These are phyloP conservation scores for Amanita subjunquillea DNA, from an alignment of 768 basidiomycete species.

Conservation along the genomic window DNA sequence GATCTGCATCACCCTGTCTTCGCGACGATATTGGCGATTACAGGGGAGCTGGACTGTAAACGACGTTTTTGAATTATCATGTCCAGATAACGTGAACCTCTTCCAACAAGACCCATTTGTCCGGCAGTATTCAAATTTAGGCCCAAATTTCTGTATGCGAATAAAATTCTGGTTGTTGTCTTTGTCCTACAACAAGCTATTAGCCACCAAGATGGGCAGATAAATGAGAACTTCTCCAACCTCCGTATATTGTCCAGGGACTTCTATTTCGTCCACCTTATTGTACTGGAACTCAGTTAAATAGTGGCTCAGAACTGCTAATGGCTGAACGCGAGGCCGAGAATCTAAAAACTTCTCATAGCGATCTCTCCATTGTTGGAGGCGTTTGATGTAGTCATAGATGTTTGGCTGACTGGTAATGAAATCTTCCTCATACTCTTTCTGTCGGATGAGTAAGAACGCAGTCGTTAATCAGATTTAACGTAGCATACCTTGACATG, in stretches of 20 bases:
- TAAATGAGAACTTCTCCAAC: slow-evolving; percentile 25
- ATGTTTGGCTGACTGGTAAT: slow-evolving; percentile 66
- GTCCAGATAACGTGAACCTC: slow-evolving; percentile 83
- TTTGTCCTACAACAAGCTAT: slow-evolving; percentile 56
- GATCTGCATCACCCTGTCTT: slow-evolving; percentile 86
- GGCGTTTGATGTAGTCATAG: slow-evolving; percentile 77
- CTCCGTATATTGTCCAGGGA: slow-evolving; percentile 98
- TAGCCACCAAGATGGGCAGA: not conserved
- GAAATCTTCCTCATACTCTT: slow-evolving; percentile 89
- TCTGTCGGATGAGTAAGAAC: slow-evolving; percentile 30
- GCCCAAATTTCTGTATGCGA: slow-evolving; percentile 82
- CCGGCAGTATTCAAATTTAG: slow-evolving; percentile 85
- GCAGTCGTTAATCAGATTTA: not conserved
- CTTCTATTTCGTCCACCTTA: slow-evolving; percentile 95
- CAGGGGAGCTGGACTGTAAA: slow-evolving; percentile 90
- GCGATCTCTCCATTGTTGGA: slow-evolving; percentile 90
- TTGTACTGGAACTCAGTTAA: slow-evolving; percentile 96
- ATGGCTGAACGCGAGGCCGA: slow-evolving; percentile 71
- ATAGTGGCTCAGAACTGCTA: slow-evolving; percentile 86
- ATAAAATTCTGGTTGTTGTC: slow-evolving; percentile 89
- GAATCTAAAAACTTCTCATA: slow-evolving; percentile 80
- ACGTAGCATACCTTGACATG: slow-evolving; percentile 41
- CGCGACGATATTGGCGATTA: slow-evolving; percentile 76
- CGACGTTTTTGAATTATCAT: slow-evolving; percentile 79
- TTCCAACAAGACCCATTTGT: slow-evolving; percentile 82